These are phyloP conservation scores for Fraxinus latifolia DNA, from an alignment of 305 asterid genomes.

Conservation along the genomic window DNA sequence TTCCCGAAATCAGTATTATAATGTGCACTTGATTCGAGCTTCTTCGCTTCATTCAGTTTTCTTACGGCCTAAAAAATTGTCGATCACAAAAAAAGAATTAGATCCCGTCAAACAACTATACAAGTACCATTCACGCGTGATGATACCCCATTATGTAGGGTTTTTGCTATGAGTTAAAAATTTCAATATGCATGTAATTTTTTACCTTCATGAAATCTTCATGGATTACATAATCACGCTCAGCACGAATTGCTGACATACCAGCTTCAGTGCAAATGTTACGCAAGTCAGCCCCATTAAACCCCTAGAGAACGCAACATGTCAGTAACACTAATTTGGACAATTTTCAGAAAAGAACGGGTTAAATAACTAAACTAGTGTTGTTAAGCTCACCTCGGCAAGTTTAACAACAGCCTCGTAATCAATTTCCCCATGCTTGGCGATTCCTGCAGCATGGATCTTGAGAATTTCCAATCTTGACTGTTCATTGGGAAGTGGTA, in stretches of 20 bases:
- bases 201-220: slow-evolving; percentile 96
- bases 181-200: background rate
- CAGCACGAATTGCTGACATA: slow-evolving; percentile 79
- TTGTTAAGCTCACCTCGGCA: slow-evolving; percentile 67
- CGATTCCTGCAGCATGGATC: slow-evolving; percentile 91
- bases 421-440: slow-evolving; percentile 96
- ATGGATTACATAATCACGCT: slow-evolving; percentile 93
- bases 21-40: slow-evolving; percentile 87
- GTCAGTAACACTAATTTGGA: background rate
- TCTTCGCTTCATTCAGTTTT: slow-evolving; percentile 85
- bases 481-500: slow-evolving; percentile 88
- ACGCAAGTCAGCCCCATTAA: slow-evolving; percentile 86
- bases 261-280: slow-evolving; percentile 90
- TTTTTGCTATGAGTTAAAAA: background rate
- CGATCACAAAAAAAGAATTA: slow-evolving; percentile 8
- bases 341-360: background rate
- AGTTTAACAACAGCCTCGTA: slow-evolving; percentile 93
- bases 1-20: slow-evolving; percentile 79
- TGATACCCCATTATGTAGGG: background rate
- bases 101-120: background rate
- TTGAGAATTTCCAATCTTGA: slow-evolving; percentile 91
- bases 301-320: slow-evolving; percentile 43
- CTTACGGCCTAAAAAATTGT: slow-evolving; percentile 64
- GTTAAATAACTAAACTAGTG: background rate
- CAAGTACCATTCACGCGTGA: background rate